Evolutionary conservation across 768 basidiomycete genomes (phyloP).

Genomic region (Pleurotus cornucopiae): DNA sequence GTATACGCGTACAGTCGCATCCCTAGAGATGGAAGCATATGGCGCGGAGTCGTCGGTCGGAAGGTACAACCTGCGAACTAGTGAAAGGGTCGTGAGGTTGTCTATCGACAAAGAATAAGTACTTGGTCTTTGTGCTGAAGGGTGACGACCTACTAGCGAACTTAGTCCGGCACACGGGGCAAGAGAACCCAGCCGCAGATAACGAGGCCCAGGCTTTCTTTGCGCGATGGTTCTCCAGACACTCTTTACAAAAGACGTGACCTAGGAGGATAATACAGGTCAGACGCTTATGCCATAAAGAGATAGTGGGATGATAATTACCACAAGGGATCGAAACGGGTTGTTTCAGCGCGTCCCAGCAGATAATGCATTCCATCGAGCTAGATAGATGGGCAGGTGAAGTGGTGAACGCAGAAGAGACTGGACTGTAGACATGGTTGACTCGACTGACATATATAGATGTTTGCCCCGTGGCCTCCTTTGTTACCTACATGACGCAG

Average conservation of each 20-base stretch:
- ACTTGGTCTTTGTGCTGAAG: too few species aligned
- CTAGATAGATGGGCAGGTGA: not conserved
- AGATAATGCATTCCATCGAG: conserved; percentile 5
- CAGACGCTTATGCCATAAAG: not conserved
- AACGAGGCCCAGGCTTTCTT: too few species aligned
- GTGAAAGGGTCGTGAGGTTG: too few species aligned
- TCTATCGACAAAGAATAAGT: too few species aligned
- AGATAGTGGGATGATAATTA: not conserved
- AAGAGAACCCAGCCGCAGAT: not conserved
- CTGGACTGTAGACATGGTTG: not conserved
- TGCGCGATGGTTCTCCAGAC: not conserved
- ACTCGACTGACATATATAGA: too few species aligned
- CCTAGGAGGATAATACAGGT: not conserved
- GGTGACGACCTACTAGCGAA: not conserved
- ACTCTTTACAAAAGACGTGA: not conserved
- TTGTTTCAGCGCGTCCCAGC: not conserved
- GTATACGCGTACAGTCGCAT: too few species aligned
- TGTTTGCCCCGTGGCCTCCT: not conserved
- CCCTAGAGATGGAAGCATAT: too few species aligned
- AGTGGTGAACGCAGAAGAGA: not conserved
- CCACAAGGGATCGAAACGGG: conserved; percentile 11
- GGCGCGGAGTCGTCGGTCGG: too few species aligned
- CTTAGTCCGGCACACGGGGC: not conserved
- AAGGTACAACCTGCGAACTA: too few species aligned
- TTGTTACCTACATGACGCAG: not conserved